Evolutionary conservation across 441 rosid species (phyloP).

Genomic region (Populus hybrid): DNA sequence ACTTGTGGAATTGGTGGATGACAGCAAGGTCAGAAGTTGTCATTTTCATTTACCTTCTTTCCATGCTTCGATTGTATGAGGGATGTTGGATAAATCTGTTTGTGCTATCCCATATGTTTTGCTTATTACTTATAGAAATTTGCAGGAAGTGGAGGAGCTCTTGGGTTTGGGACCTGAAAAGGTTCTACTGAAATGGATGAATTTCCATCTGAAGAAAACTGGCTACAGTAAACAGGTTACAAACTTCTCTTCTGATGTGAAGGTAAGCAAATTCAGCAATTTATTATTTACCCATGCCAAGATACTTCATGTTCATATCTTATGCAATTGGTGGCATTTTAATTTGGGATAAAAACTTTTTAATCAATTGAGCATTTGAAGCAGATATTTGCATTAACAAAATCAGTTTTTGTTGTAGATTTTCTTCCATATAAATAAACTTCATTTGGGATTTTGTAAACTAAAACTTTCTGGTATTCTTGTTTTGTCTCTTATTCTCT

Average conservation of each 20-base stretch:
- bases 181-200: slow-evolving; percentile 97
- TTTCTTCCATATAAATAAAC: background rate
- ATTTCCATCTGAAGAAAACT: slow-evolving; percentile 91
- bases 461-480: background rate
- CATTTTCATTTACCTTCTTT: slow-evolving; percentile 2
- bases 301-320: slow-evolving; percentile 5
- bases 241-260: slow-evolving; percentile 91
- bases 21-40: slow-evolving; percentile 56
- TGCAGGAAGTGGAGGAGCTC: slow-evolving; percentile 97
- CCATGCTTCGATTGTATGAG: slow-evolving; percentile 11
- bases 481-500: background rate
- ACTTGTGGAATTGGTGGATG: slow-evolving; percentile 85
- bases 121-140: slow-evolving; percentile 3
- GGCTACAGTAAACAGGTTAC: slow-evolving; percentile 87
- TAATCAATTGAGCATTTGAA: background rate
- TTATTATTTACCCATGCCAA: slow-evolving; percentile 15
- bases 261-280: slow-evolving; percentile 50
- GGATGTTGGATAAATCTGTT: background rate
- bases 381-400: background rate
- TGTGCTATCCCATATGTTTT: background rate
- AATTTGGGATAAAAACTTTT: background rate
- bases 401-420: background rate
- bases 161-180: slow-evolving; percentile 90
- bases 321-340: background rate
- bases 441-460: background rate